These are phyloP conservation scores for Ophiosphaerella herpotricha DNA, from an alignment of 2,329 filamentous ascomycete species.

Conservation along the genomic window DNA sequence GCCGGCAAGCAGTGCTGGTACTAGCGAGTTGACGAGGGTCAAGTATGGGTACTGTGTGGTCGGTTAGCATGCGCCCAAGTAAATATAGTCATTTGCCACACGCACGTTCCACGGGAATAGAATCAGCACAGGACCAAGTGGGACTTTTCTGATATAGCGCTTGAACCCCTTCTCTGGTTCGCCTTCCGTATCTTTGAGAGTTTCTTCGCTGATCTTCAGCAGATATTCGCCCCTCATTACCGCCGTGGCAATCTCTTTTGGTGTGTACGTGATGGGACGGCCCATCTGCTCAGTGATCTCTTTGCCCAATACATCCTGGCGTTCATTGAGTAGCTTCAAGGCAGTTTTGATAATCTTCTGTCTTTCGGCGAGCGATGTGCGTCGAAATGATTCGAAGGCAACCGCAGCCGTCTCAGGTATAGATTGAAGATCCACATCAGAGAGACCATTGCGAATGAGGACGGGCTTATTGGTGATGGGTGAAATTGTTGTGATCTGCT, in stretches of 20 bases:
- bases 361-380: conserved; percentile 74
- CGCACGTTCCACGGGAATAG: conserved; percentile 96
- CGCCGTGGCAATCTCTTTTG: conserved; percentile 82
- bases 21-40: conserved; percentile 87
- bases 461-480: conserved; percentile 86
- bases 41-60: conserved; percentile 82
- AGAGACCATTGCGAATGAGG: conserved; percentile 76
- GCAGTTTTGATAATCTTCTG: conserved; percentile 82
- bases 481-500: conserved; percentile 78
- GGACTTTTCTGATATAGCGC: conserved; percentile 85
- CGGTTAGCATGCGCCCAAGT: conserved; percentile 20
- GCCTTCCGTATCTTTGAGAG: conserved; percentile 78
- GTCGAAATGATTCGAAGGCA: conserved; percentile 77
- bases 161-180: conserved; percentile 87
- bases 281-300: conserved; percentile 97
- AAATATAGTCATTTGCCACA: conserved; percentile 27
- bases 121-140: conserved; percentile 83
- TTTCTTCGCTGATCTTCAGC: conserved; percentile 79
- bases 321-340: conserved; percentile 69
- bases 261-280: conserved; percentile 83
- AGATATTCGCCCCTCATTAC: conserved; percentile 85
- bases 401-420: conserved; percentile 73
- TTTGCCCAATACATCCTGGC: conserved; percentile 77
- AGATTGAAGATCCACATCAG: conserved; percentile 68
- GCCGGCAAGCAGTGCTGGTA: conserved; percentile 87